Base-by-base conservation (phyloP, 225 moss, liverwort and hornwort species). In the Polytrichum formosum region DNA sequence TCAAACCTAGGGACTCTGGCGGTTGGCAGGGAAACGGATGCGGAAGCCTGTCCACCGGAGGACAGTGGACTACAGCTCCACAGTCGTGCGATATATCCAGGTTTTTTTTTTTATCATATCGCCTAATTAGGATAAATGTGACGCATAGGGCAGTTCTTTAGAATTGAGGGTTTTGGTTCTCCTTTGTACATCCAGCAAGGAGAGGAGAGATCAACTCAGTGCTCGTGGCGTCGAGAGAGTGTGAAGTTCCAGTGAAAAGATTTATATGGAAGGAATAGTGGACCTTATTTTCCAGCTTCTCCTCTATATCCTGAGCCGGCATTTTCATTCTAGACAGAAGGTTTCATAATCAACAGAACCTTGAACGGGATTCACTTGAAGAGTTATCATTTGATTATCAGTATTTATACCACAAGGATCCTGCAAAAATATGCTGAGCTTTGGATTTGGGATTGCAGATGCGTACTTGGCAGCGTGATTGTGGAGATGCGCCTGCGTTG, bases 31-130 rank as follows among this genome's bases (percentile, higher is more conserved):
- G 86, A 98, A 98, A 83, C 89, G 98, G 79, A 98, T 98, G 92
- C 94, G 98, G 61, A 98, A 98, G 80, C 98, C 98, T 58, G 98
- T 98, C 26, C 98, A 98, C 66, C 79, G 98, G 37, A 82, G 94
- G 75, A 94, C 94, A 63, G 98, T 98, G 54, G 98, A 98, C 83
- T 98, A 98, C 55, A 98, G 91, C 76, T 92, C 92, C 20, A 94
- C 98, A 55, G 90, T 98, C 53, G 94, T 93, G 73, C 88, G 85
- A 68, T 98, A 98, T 63, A 90, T 98, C 78, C 96, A 96, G 96
- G 96, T 96, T 64, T 72, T 70, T 64, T 72, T 70, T 10, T 29
- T 46, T 37, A 46, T 13, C 46, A 46, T 13, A 46, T 46, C 46
- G 46, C 46, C 46, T 13, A 46, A 13, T 46, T 46, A 13, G 46